Base-by-base conservation (phyloP, 306 rosid species). In the Styphnolobium japonicum region DNA sequence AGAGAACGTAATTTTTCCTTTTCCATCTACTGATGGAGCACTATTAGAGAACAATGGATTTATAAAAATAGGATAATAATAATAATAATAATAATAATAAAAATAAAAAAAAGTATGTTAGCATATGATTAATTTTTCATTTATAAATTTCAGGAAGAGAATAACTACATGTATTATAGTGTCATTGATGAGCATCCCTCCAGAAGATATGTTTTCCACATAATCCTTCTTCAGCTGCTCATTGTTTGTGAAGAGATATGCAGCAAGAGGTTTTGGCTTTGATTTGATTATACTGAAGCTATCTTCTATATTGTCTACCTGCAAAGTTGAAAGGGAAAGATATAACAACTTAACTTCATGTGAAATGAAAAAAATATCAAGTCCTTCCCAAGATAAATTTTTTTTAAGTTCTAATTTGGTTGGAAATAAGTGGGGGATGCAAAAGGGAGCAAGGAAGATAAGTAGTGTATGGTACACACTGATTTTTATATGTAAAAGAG, bases 111-210 rank as follows among this genome's bases (percentile, higher is more conserved):
- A 58, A 15, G 5, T 63, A 19, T 22, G 71, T 11, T 22, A 6
- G 16, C 19, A 51, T 39, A 37, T 0, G 0, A 55, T 25, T 29
- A 39, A 70, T 0, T 33, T 53, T 61, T 78, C 60, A 49, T 14
- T 21, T 27, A 40, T 27, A 75, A 63, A 45, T 48, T 55, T 49
- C 31, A 72, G 48, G 63, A 40, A 46, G 73, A 79, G 81, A 81
- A 79, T 51, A 63, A 21, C 62, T 82, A 92, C 96, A 76, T 92
- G 97, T 19, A 91, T 0, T 49, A 91, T 56, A 12, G 97, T 85
- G 69, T 93, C 98, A 67, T 91, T 93, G 81, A 93, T 80, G 72
- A 91, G 91, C 94, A 93, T 91, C 74, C 98, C 98, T 71, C 98
- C 98, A 2, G 98, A 91, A 40, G 98, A 88, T 76, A 93, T 77